Percentiles rank a stretch among this genome's conserved stretches.
phyloP scores from a whole-genome alignment of 75 land plant genomes.

The Isoetes taiwanensis region DNA sequence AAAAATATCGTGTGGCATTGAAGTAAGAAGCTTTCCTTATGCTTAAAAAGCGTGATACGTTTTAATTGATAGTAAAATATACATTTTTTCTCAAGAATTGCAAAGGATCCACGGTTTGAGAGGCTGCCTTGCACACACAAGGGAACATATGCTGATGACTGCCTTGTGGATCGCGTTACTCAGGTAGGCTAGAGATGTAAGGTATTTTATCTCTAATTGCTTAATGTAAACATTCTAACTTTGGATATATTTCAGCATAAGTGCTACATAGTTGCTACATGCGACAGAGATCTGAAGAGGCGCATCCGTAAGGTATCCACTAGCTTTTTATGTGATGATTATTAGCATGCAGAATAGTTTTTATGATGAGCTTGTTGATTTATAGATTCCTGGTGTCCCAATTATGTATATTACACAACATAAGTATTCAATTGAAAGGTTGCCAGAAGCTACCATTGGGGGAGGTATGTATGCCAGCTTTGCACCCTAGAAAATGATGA shows the following conservation, averaged over 20 bases:
- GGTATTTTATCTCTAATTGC: not conserved
- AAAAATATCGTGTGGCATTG: constrained; percentile 92
- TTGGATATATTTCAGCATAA: constrained; percentile 50
- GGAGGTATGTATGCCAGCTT: constrained; percentile 85
- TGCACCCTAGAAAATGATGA: too few relatives aligned
- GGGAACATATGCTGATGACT: constrained; percentile 99
- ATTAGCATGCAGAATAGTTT: too few relatives aligned
- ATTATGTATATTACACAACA: constrained; percentile 89
- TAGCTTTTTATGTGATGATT: too few relatives aligned
- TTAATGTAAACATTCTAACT: not conserved
- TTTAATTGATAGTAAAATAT: not conserved
- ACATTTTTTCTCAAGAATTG: constrained; percentile 41
- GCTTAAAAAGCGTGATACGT: not conserved
- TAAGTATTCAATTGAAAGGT: constrained; percentile 83
- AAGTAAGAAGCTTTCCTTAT: constrained; percentile 27
- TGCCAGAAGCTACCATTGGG: constrained; percentile 96
- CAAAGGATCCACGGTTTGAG: constrained; percentile 92
- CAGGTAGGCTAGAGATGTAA: constrained; percentile 29
- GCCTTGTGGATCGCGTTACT: constrained; percentile 80
- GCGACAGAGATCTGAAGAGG: constrained; percentile 89
- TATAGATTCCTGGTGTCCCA: constrained; percentile 83
- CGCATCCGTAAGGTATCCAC: constrained; percentile 89
- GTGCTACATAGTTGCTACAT: constrained; percentile 94
- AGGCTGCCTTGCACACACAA: constrained; percentile 72
- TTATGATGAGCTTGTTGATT: not conserved